phyloP scores from a whole-genome alignment of 1,139 yeast species.

The Scheffersomyces stambukii region DNA sequence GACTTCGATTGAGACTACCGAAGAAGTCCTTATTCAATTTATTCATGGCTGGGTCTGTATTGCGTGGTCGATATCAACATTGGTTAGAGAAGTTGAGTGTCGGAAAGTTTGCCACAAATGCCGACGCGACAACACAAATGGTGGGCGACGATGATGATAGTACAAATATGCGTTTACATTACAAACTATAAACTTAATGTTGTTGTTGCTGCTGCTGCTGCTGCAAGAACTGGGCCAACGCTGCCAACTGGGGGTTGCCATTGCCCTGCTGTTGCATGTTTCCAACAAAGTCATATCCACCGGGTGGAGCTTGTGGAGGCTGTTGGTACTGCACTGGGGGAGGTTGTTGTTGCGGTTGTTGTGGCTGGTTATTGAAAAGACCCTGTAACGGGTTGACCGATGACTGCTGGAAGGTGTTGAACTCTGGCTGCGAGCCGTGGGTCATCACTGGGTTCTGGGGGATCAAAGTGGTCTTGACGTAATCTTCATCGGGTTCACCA shows the following conservation, averaged over 20 bases:
- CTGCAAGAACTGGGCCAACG: constrained; percentile 8
- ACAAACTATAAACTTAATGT: no score
- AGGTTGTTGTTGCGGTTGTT: constrained; percentile 13
- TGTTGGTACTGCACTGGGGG: constrained; percentile 13
- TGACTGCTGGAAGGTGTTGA: constrained; percentile 31
- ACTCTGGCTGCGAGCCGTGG: constrained; percentile 34
- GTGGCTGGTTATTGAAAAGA: constrained; percentile 32
- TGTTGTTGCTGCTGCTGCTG: constrained; percentile 9
- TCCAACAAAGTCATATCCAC: constrained; percentile 12
- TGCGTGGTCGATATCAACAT: no score
- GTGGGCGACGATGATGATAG: no score
- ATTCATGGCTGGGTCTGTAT: no score
- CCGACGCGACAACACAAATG: no score
- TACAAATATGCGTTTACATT: no score
- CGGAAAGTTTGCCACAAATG: no score
- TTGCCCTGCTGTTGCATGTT: constrained; percentile 13
- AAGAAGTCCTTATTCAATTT: no score
- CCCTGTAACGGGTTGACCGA: constrained; percentile 50
- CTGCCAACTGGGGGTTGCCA: constrained; percentile 8
- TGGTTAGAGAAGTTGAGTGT: no score
- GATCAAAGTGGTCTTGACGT: constrained; percentile 34
- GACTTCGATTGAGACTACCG: no score
- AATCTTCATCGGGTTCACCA: constrained; percentile 51
- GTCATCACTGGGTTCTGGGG: constrained; percentile 27
- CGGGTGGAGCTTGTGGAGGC: constrained; percentile 7